Conservation (phyloP, 345 rosid species). For the Salix brachista region DNA sequence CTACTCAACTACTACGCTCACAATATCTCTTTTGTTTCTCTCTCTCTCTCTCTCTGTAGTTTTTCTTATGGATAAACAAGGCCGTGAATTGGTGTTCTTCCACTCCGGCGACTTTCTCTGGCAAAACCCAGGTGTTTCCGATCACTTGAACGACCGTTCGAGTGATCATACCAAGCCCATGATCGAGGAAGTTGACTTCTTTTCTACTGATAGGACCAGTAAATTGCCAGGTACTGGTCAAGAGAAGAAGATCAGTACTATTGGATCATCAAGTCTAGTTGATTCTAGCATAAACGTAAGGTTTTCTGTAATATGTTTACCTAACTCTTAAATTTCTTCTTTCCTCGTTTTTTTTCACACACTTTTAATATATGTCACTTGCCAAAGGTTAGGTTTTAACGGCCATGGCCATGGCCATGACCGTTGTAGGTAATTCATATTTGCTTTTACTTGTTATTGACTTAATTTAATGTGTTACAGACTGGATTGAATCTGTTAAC, state of each 20-base stretch:
- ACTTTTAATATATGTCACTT: neutral
- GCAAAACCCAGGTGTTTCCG: slow-evolving; percentile 23
- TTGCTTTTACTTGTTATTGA: slow-evolving; percentile 2
- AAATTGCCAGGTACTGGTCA: neutral
- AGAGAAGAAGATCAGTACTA: slow-evolving; percentile 11
- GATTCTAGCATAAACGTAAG: slow-evolving; percentile 54
- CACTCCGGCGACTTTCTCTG: slow-evolving; percentile 44
- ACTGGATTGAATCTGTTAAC: slow-evolving; percentile 49
- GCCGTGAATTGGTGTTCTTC: slow-evolving; percentile 53
- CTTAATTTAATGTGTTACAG: slow-evolving; percentile 27
- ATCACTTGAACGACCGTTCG: slow-evolving; percentile 7
- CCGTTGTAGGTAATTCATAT: neutral
- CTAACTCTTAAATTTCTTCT: neutral
- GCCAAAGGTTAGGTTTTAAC: neutral
- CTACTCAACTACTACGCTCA: slow-evolving; percentile 21
- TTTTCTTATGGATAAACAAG: slow-evolving; percentile 58
- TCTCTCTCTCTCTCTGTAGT: slow-evolving; percentile 4
- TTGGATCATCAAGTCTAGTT: slow-evolving; percentile 23
- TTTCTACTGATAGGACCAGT: slow-evolving; percentile 29
- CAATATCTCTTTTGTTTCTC: slow-evolving; percentile 1
- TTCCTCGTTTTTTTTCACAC: neutral
- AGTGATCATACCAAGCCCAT: slow-evolving; percentile 25
- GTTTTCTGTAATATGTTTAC: neutral
- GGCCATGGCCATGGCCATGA: neutral
- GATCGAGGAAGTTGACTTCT: slow-evolving; percentile 83